A percentile compares a stretch with the other conserved stretches of the same genome.
Conservation (phyloP, 106 monocot genomes). For the Allium cepa region DNA sequence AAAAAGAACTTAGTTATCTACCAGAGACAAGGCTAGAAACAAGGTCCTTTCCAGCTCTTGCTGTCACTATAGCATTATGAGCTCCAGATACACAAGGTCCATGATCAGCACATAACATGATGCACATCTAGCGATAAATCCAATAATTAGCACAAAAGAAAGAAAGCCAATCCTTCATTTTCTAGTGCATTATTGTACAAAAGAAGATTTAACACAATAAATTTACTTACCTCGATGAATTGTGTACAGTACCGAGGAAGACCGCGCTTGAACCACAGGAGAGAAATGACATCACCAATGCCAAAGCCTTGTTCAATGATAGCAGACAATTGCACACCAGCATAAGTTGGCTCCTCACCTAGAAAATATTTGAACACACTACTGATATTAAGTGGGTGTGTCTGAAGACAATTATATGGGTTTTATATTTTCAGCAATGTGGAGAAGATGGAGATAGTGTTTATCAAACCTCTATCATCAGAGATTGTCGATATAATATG, state of each 20-base stretch:
- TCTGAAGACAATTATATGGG: not conserved
- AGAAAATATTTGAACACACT: conserved; percentile 1
- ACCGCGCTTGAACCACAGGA: conserved; percentile 97
- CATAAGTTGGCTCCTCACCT: conserved; percentile 99
- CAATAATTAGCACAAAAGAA: not conserved
- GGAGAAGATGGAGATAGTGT: not conserved
- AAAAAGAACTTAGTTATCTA: conserved; percentile 1
- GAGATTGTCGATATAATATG: conserved; percentile 98
- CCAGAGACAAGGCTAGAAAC: conserved; percentile 97
- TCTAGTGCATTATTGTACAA: too few relatives aligned
- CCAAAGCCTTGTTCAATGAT: conserved; percentile 85
- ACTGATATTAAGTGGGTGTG: not conserved
- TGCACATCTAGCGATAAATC: conserved; percentile 56
- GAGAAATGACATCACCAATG: conserved; percentile 92
- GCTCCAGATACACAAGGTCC: conserved; percentile 99
- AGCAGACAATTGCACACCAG: conserved; percentile 92
- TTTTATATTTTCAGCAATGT: not conserved
- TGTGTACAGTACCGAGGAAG: conserved; percentile 98
- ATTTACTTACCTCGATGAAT: conserved; percentile 76
- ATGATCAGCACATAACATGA: conserved; percentile 98
- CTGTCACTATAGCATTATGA: conserved; percentile 94
- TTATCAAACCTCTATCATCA: conserved; percentile 88
- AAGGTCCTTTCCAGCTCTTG: conserved; percentile 94
- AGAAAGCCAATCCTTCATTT: too few relatives aligned
- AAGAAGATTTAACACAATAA: too few relatives aligned